Base-by-base conservation (phyloP, 2,329 filamentous ascomycete species). In the Teratosphaeria nubilosa region DNA sequence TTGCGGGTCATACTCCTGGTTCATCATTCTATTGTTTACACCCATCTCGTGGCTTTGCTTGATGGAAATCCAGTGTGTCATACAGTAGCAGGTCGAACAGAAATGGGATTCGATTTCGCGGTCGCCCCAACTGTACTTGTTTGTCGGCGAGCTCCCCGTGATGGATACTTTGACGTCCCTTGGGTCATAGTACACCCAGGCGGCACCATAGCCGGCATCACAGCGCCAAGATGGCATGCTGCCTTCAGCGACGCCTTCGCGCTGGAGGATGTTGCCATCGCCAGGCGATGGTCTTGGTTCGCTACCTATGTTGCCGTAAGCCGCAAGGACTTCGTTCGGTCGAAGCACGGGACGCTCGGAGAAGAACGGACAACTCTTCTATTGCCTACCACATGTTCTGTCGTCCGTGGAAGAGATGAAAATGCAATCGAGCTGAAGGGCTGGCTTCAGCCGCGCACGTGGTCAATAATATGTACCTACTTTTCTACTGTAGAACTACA, bases 181-280 rank as follows among this genome's bases (percentile, higher is more conserved):
- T 9, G 57, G 24, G 16, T 64, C 45, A 57, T 68, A 68, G 61
- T 69, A 68, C 11, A 37, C 63, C 66, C 67, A 69, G 14, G 60
- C 63, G 31, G 65, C 66, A 20, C 55, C 67, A 59, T 69, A 66
- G 65, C 10, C 67, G 58, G 59, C 67, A 69, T 56, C 56, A 69
- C 64, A 55, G 64, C 65, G 56, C 64, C 64, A 59, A 66, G 68
- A 56, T 69, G 67, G 59, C 67, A 69, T 13, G 22, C 57, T 41
- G 53, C 53, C 16, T 3, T 53, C 22, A 30, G 25, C n/a, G 25
- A 6, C 7, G 25, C 51, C 5, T 16, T 25, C 16, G 51, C 9
- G 24, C 14, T 22, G 13, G 51, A 53, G 51, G 51, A 30, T 30
- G 51, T 53, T 30, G 51, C 51, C 51, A 53, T 30, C 22, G 20